Evolutionary conservation across 495 filamentous ascomycete genomes (phyloP), one percentile per base, ranked within the genome.

Genomic region (Penicillium coffeae): DNA sequence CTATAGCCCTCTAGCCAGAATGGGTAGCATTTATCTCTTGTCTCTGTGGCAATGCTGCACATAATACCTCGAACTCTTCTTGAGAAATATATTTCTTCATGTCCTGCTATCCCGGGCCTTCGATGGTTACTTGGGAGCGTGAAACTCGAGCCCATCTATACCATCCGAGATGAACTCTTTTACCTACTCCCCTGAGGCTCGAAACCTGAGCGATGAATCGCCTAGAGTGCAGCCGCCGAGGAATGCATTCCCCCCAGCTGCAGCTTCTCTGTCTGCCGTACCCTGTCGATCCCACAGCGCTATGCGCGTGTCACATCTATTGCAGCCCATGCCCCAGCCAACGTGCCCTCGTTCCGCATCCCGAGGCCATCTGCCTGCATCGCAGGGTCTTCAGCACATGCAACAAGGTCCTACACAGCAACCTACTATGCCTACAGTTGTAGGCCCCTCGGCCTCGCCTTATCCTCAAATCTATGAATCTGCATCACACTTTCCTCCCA

Each of bases 391-490:
- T n/a, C 42, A 54, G 14, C 52, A 55, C 6, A 51, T 55, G n/a
- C 45, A 52, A 3, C 58, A 59, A 14, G 58, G 62, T 4, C 54
- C 65, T 12, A 8, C 22, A 6, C 41, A 32, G 19, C 41, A 44
- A 21, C 19, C 33, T 18, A 25, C 18, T 19, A 14, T 42, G 15
- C n/a, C 21, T 5, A 18, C 55, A 13, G 45, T 55, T 3, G 57
- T 57, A n/a, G 58, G 62, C 8, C 54, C 67, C 0, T 47, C 62
- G 12, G 48, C 66, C 8, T 62, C 68, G 6, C 58, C 64, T 0
- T 76, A 72, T 53, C 45, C 64, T 21, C 70, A 64, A 21, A 69
- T 65, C 21, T 75, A 74, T 38, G 71, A 74, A 13, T 73, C 71
- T n/a, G 66, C 63, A 0, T 68, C 68, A 0, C 68, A 66, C 3